Conservation (phyloP, 192 early-diverging fungal genomes). For the Backusella tarrabulga region DNA sequence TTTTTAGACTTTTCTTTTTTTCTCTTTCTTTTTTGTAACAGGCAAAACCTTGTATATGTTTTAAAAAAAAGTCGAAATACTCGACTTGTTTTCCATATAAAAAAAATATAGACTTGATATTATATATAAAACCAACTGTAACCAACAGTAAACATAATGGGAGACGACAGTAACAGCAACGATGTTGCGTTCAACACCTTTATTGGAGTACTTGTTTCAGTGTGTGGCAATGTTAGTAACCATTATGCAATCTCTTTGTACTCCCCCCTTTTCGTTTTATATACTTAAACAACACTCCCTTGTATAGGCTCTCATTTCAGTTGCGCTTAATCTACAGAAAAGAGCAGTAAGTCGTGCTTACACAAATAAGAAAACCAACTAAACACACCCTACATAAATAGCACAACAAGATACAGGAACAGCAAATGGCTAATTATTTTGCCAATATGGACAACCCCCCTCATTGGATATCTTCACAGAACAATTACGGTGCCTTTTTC, state of each 20-base stretch:
- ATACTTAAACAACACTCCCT: background rate
- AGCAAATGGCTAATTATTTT: constrained; percentile 29
- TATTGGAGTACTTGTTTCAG: constrained; percentile 63
- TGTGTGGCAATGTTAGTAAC: constrained; percentile 57
- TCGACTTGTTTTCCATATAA: background rate
- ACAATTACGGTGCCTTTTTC: constrained; percentile 17
- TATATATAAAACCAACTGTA: background rate
- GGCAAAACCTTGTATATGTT: background rate
- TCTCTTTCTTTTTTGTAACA: background rate
- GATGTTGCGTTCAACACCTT: constrained; percentile 44
- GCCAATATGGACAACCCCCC: constrained; percentile 28
- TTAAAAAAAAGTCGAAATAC: background rate
- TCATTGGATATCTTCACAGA: constrained; percentile 23
- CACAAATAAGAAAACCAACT: background rate
- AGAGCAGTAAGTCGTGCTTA: constrained; percentile 48
- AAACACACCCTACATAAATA: background rate
- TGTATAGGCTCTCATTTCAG: constrained; percentile 59
- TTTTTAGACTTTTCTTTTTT: background rate
- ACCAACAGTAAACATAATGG: background rate
- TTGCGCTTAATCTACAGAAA: constrained; percentile 74
- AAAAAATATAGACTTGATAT: background rate
- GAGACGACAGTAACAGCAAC: constrained; percentile 3
- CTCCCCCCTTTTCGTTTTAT: background rate
- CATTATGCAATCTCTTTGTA: constrained; percentile 1
- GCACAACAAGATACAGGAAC: constrained; percentile 34